Base-by-base conservation (phyloP, 2,329 filamentous ascomycete genomes). In the Fusarium phyllophilum region DNA sequence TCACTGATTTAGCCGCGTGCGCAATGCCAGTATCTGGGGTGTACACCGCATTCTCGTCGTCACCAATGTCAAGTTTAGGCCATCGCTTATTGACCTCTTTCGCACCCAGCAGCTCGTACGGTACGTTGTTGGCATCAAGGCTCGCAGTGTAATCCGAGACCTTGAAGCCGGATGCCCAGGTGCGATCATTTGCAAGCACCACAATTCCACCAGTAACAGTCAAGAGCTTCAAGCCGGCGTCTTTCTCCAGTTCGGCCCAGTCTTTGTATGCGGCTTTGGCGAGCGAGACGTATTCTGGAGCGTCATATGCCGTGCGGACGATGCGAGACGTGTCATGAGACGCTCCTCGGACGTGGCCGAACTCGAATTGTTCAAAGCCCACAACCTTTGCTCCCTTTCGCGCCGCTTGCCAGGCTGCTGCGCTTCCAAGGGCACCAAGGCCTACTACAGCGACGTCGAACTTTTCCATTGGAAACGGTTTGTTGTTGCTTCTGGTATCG, bases 261-360 rank as follows among this genome's bases (percentile, higher is more conserved):
- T 63, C 61, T 36, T 59, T 59, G 8, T 59, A 63, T 0, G 60
- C 60, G 3, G 60, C 60, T 34, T 63, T 63, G 18, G 60, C 60
- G 1, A 63, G 60, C 4, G 60, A 13, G 10, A 63, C 60, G 12
- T 63, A 63, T 48, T 63, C 52, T 10, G 60, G 52, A 29, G 60
- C 52, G 26, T 63, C 60, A 3, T 63, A 63, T 22, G 60, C 60
- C 3, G 60, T 63, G 5, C 60, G 52, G 4, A 63, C 60, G 12
- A 62, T 62, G 12, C 60, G 60, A 29, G 60, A 62, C 2, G 60
- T 62, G 42, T 62, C 60, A n/a, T 62, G 60, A 14, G 60, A 63
- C 13, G 60, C 60, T 5, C 60, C 60, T 3, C 60, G 60, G 29
- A 63, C 33, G 15, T 63, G 60, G 0, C 60, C 60, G 11, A 63